phyloP scores from a whole-genome alignment of 306 rosid species.

The Parietaria judaica region DNA sequence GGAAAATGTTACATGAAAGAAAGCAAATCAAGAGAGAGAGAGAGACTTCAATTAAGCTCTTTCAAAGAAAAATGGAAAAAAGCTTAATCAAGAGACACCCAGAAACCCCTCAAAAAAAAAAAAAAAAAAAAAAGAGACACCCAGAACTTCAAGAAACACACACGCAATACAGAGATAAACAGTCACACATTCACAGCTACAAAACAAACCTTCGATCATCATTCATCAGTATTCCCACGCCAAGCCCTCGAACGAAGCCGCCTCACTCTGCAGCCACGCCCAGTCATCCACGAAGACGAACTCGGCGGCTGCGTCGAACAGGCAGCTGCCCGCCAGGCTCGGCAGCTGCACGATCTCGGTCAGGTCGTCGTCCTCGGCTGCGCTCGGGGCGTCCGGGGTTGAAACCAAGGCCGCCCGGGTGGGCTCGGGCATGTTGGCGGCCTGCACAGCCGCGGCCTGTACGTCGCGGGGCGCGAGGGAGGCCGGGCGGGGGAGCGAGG shows the following conservation, averaged over 20 bases:
- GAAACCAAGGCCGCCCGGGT: constrained; percentile 6
- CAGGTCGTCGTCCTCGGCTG: constrained; percentile 32
- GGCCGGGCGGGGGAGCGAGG: constrained; percentile 70
- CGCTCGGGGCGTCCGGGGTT: constrained; percentile 19
- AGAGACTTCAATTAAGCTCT: constrained; percentile 12
- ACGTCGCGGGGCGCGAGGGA: constrained; percentile 72
- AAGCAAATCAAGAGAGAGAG: background rate
- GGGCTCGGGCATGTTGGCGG: constrained; percentile 64
- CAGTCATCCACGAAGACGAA: constrained; percentile 60
- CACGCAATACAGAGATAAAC: background rate
- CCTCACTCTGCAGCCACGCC: constrained; percentile 40
- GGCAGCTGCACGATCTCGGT: constrained; percentile 70
- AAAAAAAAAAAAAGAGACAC: background rate
- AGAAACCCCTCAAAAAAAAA: too few relatives aligned
- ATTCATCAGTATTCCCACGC: constrained; percentile 33
- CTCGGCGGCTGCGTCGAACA: constrained; percentile 40
- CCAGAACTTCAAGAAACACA: background rate
- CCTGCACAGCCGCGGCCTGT: constrained; percentile 83
- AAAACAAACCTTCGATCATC: background rate
- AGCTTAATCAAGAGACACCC: background rate
- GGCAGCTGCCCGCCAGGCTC: constrained; percentile 45
- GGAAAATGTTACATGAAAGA: background rate
- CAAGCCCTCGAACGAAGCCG: constrained; percentile 35
- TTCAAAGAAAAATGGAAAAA: constrained; percentile 16
- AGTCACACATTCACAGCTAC: constrained; percentile 13